These are phyloP conservation scores for Ochromonadaceae sp. DNA, from an alignment of 352 stramenopile genomes.

Conservation along the genomic window DNA sequence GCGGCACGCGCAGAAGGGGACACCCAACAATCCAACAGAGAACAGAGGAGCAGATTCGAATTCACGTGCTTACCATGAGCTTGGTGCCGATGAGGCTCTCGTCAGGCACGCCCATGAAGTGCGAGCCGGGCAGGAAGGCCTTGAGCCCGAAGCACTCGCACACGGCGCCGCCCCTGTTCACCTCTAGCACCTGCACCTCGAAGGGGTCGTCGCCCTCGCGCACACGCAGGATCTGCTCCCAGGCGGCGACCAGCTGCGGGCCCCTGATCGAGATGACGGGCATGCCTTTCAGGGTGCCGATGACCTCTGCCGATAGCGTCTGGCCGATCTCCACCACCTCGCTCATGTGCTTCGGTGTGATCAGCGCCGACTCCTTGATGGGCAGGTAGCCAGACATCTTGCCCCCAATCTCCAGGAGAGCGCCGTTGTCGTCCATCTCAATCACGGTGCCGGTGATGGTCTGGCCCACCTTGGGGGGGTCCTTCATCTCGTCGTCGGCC, in stretches of 20 bases:
- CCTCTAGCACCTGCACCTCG: slow-evolving; percentile 42
- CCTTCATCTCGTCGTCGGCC: background rate
- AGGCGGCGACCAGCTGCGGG: slow-evolving; percentile 45
- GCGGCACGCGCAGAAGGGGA: no score
- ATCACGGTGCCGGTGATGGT: slow-evolving; percentile 13
- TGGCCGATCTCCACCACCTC: slow-evolving; percentile 39
- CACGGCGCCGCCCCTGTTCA: slow-evolving; percentile 51
- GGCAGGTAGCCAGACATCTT: slow-evolving; percentile 47
- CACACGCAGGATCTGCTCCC: slow-evolving; percentile 38
- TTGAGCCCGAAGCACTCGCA: slow-evolving; percentile 47
- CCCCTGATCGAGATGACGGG: slow-evolving; percentile 41
- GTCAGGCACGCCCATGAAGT: slow-evolving; percentile 46
- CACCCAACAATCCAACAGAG: no score
- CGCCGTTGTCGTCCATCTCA: slow-evolving; percentile 5
- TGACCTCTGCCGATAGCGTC: slow-evolving; percentile 47
- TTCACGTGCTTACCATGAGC: background rate
- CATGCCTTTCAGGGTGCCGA: slow-evolving; percentile 49
- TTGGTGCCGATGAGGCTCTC: slow-evolving; percentile 50
- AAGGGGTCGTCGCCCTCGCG: slow-evolving; percentile 38
- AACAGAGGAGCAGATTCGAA: no score
- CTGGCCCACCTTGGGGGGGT: slow-evolving; percentile 10
- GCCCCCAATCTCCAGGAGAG: slow-evolving; percentile 34
- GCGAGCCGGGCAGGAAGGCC: slow-evolving; percentile 57
- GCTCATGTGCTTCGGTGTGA: slow-evolving; percentile 29
- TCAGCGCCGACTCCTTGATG: slow-evolving; percentile 38